phyloP scores from a whole-genome alignment of 768 basidiomycete species.

The Tylopilus sp. region DNA sequence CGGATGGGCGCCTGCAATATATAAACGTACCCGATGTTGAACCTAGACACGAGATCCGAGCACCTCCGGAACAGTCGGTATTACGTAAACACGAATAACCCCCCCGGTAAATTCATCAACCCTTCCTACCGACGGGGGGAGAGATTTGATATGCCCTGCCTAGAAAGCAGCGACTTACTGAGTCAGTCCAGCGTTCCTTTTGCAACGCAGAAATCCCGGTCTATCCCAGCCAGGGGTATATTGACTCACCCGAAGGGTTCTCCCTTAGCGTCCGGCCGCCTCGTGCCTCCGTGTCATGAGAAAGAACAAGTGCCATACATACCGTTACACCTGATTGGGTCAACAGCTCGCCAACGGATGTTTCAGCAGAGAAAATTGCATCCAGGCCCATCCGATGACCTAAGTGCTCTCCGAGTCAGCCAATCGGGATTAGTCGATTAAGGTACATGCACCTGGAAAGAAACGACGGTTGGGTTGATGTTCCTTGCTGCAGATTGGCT shows the following conservation, averaged over 20 bases:
- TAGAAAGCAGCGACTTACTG: neutral
- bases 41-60: slow-evolving; percentile 24
- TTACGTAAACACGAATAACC: slow-evolving; percentile 18
- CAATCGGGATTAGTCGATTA: slow-evolving; percentile 9
- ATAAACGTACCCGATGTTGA: slow-evolving; percentile 5
- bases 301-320: slow-evolving; percentile 4
- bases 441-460: slow-evolving; percentile 12
- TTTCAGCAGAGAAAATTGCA: slow-evolving; percentile 14
- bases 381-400: neutral
- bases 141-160: slow-evolving; percentile 4
- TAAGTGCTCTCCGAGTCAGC: neutral
- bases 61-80: slow-evolving; percentile 28
- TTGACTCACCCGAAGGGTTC: neutral
- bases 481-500: slow-evolving; percentile 32
- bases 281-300: slow-evolving; percentile 9
- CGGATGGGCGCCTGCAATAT: slow-evolving; percentile 13
- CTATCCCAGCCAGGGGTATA: neutral
- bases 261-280: slow-evolving; percentile 3
- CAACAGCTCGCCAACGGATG: neutral
- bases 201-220: neutral
- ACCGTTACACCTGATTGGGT: slow-evolving; percentile 4
- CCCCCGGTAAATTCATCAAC: slow-evolving; percentile 3
- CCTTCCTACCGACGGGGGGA: slow-evolving; percentile 1
- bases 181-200: neutral
- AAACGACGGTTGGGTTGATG: slow-evolving; percentile 23